Evolutionary conservation across 2,329 filamentous ascomycete genomes (phyloP).

Genomic region (Fusarium dimerum): DNA sequence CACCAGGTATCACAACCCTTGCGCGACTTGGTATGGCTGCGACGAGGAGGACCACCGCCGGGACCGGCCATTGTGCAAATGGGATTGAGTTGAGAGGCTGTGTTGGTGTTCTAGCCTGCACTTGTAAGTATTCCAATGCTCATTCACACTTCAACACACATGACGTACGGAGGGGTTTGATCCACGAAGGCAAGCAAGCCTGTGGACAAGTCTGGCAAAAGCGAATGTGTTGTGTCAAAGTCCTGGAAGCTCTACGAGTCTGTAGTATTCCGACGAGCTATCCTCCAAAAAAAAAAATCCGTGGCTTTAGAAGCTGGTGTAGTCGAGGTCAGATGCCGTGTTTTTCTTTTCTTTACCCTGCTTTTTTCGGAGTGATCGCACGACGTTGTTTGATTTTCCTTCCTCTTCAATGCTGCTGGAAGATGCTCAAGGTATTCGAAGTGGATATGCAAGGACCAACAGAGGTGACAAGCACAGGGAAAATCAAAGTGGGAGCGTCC

Average conservation of each 20-base stretch:
- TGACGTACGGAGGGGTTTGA: constrained; percentile 3
- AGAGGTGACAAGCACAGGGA: constrained; percentile 22
- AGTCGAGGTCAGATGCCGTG: neutral
- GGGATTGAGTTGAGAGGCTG: constrained; percentile 35
- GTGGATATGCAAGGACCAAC: constrained; percentile 29
- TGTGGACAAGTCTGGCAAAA: constrained; percentile 30
- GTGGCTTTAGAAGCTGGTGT: neutral
- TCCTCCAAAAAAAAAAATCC: neutral
- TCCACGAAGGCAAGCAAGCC: constrained; percentile 30
- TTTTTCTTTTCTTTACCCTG: constrained; percentile 11
- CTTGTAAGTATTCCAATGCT: constrained; percentile 14
- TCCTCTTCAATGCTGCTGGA: constrained; percentile 15
- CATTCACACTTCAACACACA: neutral
- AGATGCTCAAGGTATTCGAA: constrained; percentile 33
- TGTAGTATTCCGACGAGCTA: neutral
- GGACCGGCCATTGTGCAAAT: constrained; percentile 78
- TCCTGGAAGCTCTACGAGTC: constrained; percentile 23
- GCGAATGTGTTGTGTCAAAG: constrained; percentile 10
- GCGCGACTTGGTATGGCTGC: constrained; percentile 95
- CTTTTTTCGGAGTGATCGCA: constrained; percentile 36
- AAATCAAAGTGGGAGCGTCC: constrained; percentile 17
- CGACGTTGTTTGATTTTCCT: constrained; percentile 22
- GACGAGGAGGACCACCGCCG: constrained; percentile 86
- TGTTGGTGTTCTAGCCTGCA: constrained; percentile 2
- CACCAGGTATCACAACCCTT: constrained; percentile 96